These are phyloP conservation scores for Colletotrichum orbiculare DNA, from an alignment of 2,329 filamentous ascomycete species.

Conservation along the genomic window DNA sequence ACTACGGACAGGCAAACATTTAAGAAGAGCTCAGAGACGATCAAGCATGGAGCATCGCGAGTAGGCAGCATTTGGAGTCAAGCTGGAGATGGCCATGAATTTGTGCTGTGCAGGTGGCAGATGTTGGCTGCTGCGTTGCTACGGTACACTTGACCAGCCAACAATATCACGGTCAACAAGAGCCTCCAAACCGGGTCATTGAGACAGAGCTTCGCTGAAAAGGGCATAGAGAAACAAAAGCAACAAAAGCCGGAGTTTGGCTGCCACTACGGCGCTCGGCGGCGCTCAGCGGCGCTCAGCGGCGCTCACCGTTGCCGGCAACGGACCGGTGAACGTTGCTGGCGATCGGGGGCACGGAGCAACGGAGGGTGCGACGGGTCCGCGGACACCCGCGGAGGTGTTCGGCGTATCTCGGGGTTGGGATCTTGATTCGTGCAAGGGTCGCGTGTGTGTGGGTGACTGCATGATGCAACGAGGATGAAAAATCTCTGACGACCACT, in stretches of 20 bases:
- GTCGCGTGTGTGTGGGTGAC: constrained; percentile 4
- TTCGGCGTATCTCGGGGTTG: constrained; percentile 27
- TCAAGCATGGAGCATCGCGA: no score
- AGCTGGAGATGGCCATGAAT: no score
- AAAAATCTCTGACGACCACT: constrained; percentile 13
- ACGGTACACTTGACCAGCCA: no score
- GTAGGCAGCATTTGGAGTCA: no score
- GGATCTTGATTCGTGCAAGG: constrained; percentile 13
- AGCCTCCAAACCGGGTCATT: no score
- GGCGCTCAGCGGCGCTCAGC: constrained; percentile 15
- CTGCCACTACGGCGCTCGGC: constrained; percentile 2
- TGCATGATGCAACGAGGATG: constrained; percentile 21
- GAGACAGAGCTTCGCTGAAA: background rate
- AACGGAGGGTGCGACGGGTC: constrained; percentile 11
- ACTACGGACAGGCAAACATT: no score
- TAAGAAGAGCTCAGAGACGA: no score
- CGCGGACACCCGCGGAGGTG: constrained; percentile 14
- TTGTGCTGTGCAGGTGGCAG: no score
- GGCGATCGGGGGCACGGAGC: background rate
- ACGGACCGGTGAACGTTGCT: constrained; percentile 28
- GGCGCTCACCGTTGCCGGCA: constrained; percentile 14
- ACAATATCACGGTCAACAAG: no score
- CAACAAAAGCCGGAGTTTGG: no score
- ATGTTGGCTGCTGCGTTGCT: no score
- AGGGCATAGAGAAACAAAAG: background rate